Evolutionary conservation across 176 grass and related monocot species (phyloP).

Genomic region (Aegilops bicornis): DNA sequence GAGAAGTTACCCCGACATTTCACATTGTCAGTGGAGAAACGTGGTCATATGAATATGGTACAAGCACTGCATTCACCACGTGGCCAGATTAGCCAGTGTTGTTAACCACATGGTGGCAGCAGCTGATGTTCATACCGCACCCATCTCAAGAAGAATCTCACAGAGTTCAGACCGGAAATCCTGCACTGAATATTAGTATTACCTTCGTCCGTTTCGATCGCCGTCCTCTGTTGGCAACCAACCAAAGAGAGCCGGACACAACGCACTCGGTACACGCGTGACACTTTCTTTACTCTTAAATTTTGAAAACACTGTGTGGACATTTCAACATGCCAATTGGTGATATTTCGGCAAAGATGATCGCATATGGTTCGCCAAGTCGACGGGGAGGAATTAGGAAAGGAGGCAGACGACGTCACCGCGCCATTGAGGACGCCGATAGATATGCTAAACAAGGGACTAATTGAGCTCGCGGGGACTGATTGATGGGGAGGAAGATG

Average conservation of each 20-base stretch:
- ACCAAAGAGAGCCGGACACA: not conserved
- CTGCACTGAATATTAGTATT: no score
- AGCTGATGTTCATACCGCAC: not conserved
- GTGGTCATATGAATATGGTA: not conserved
- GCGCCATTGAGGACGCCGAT: not conserved
- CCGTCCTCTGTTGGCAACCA: not conserved
- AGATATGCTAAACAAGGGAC: not conserved
- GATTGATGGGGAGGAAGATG: constrained; percentile 14
- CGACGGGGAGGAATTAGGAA: not conserved
- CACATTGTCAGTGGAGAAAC: not conserved
- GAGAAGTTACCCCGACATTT: not conserved
- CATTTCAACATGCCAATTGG: not conserved
- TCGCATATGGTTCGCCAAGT: not conserved
- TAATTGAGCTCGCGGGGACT: not conserved
- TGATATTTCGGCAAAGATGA: not conserved
- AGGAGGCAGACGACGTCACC: not conserved
- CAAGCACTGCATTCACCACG: not conserved
- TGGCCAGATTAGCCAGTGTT: not conserved
- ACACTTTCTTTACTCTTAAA: not conserved
- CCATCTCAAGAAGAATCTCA: not conserved
- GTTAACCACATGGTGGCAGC: not conserved
- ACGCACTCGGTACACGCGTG: not conserved
- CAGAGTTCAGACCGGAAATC: not conserved
- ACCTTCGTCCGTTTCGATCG: not conserved
- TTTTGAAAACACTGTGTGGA: not conserved